Evolutionary conservation across 129 eudicot species (phyloP).

Genomic region (Lactuca sativa): DNA sequence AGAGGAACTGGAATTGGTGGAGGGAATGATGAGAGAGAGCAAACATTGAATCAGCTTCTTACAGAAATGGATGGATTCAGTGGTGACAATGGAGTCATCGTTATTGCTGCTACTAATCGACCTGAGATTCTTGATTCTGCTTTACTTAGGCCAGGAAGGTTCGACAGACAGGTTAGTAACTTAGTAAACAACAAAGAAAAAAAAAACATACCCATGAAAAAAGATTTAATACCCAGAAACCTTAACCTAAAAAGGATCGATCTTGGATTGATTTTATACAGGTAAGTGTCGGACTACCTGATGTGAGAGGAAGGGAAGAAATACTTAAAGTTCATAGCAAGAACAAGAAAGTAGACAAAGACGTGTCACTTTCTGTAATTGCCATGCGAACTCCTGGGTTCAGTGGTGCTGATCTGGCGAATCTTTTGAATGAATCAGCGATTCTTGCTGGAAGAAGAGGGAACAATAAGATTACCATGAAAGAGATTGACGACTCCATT

Average conservation of each 20-base stretch:
- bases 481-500: constrained; percentile 76
- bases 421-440: constrained; percentile 88
- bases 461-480: constrained; percentile 48
- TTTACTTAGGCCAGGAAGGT: constrained; percentile 82
- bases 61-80: constrained; percentile 89
- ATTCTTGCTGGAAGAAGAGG: constrained; percentile 88
- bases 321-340: constrained; percentile 73
- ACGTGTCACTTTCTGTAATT: constrained; percentile 56
- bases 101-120: constrained; percentile 83
- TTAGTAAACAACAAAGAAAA: neutral
- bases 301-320: constrained; percentile 78
- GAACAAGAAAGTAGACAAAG: constrained; percentile 62
- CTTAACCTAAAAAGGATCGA: constrained; percentile 6
- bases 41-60: constrained; percentile 64
- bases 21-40: constrained; percentile 83
- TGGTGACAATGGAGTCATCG: constrained; percentile 68
- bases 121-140: constrained; percentile 91
- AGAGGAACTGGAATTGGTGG: constrained; percentile 90
- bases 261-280: constrained; percentile 23
- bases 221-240: neutral
- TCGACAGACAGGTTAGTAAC: constrained; percentile 72
- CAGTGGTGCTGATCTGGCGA: constrained; percentile 89
- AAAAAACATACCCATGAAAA: neutral
- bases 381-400: constrained; percentile 89
- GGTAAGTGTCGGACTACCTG: constrained; percentile 83